Conservation (phyloP, 805 yeast genomes). For the Ogataea pignaliae region DNA sequence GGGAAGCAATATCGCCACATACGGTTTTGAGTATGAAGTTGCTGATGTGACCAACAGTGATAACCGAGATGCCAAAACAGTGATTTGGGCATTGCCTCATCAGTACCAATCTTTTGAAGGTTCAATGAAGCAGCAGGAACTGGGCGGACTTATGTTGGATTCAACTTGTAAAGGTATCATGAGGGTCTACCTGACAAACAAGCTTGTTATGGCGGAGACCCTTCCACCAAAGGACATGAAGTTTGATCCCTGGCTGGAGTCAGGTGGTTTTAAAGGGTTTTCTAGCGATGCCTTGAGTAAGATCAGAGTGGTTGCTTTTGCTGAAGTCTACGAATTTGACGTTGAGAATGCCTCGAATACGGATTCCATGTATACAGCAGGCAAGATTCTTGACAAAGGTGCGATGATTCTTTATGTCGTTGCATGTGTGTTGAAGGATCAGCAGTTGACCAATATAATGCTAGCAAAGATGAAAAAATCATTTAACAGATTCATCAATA, state of each 20-base stretch:
- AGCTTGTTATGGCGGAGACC: slow-evolving; percentile 25
- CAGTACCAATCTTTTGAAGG: slow-evolving; percentile 37
- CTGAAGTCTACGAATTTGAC: slow-evolving; percentile 50
- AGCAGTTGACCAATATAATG: slow-evolving; percentile 43
- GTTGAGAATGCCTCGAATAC: slow-evolving; percentile 54
- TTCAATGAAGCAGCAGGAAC: slow-evolving; percentile 17
- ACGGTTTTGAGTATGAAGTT: slow-evolving; percentile 37
- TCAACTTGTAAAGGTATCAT: slow-evolving; percentile 53
- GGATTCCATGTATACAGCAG: slow-evolving; percentile 88
- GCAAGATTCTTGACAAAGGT: slow-evolving; percentile 84
- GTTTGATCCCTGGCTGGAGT: slow-evolving; percentile 57
- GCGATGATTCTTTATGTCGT: slow-evolving; percentile 79
- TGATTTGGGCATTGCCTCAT: slow-evolving; percentile 53
- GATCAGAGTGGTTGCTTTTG: slow-evolving; percentile 44
- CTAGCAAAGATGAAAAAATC: slow-evolving; percentile 63
- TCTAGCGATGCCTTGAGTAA: slow-evolving; percentile 34
- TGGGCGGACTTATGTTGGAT: slow-evolving; percentile 33
- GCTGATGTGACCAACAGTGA: slow-evolving; percentile 15
- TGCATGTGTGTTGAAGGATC: slow-evolving; percentile 59
- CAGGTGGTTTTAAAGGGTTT: slow-evolving; percentile 33
- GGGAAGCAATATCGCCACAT: slow-evolving; percentile 31
- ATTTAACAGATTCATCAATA: slow-evolving; percentile 60
- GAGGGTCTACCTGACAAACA: slow-evolving; percentile 40
- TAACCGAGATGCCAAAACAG: slow-evolving; percentile 12
- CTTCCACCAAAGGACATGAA: slow-evolving; percentile 30